phyloP scores from a whole-genome alignment of 306 rosid species.

The Pterocarpus macrocarpus region DNA sequence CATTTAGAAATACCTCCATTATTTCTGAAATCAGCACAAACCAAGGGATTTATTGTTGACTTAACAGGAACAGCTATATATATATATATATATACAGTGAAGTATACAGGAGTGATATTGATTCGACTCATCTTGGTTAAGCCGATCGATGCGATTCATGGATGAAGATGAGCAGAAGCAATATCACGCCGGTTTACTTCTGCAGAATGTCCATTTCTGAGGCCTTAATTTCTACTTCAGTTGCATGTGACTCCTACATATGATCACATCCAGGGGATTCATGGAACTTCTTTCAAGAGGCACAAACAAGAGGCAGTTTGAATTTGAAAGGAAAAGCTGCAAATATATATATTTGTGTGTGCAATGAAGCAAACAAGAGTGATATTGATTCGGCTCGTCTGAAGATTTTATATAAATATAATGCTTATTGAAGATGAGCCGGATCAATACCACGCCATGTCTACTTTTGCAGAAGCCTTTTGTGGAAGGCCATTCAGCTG shows the following conservation, averaged over 20 bases:
- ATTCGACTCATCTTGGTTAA: conserved; percentile 50
- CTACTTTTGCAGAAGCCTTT: conserved; percentile 56
- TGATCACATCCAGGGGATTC: too few species aligned
- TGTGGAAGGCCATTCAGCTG: background rate
- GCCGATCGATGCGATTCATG: background rate
- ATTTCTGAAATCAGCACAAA: too few species aligned
- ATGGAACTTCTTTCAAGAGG: background rate
- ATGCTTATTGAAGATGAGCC: conserved; percentile 55
- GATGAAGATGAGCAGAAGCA: conserved; percentile 57
- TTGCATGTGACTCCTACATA: too few species aligned
- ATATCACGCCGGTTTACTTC: conserved; percentile 63
- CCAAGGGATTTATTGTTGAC: too few species aligned
- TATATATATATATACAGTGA: conserved; percentile 34
- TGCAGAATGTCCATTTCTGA: conserved; percentile 43
- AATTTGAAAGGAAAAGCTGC: background rate
- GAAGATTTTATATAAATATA: background rate
- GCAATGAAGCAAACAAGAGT: conserved; percentile 78
- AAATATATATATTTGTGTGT: background rate
- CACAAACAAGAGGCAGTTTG: background rate
- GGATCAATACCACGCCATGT: conserved; percentile 75
- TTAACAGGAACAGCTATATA: too few species aligned
- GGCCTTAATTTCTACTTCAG: too few species aligned
- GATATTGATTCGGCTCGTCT: conserved; percentile 86
- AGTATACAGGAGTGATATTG: conserved; percentile 54
- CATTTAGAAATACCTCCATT: too few species aligned